Evolutionary conservation across 2,329 filamentous ascomycete species (phyloP), one percentile per base, ranked within the genome.

Genomic region (Claviceps sp.): DNA sequence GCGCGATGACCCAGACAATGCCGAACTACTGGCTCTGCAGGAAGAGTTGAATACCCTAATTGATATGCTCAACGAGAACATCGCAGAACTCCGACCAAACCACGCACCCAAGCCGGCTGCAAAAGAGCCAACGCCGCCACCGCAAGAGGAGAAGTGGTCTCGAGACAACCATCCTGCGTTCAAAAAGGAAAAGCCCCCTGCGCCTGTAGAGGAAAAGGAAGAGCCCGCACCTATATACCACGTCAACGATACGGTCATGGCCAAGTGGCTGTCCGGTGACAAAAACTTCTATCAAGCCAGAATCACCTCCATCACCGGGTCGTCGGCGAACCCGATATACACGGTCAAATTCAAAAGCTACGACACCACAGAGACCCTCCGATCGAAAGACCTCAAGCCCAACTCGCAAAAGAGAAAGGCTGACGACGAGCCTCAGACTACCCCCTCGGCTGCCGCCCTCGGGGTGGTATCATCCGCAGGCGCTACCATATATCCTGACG

Each of bases 291-390:
- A 97, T 70, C 85, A 88, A 46, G 93, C 90, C 43, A 84, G 88
- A 62, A 95, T 98, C 67, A 91, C 88, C 50, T 90, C 86, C 50
- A 90, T 96, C 61, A 96, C 91, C 22, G 93, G 93, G 54, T 95
- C 89, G 8, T 84, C 85, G n/a, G 86, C 82, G 44, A 86, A 88
- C 50, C 91, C 90, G 38, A 87, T 96, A 57, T 98, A 96, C 67
- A 85, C 88, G 47, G 90, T 98, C 67, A 93, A 86, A 60, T 98
- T 97, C 75, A 91, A 94, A 70, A 87, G 82, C 62, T 97, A 97
- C 70, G 81, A 84, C 57, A 88, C 79, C 22, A 88, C 85, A 46
- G 89, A 95, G 68, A 93, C 86, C 37, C 70, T 95, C 55, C 80
- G 84, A 55, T 81, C 85, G 55, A 84, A 85, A 67, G 89, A 97